Base-by-base conservation (phyloP, 1,284 basidiomycete species). In the Moesziomyces parantarcticus region DNA sequence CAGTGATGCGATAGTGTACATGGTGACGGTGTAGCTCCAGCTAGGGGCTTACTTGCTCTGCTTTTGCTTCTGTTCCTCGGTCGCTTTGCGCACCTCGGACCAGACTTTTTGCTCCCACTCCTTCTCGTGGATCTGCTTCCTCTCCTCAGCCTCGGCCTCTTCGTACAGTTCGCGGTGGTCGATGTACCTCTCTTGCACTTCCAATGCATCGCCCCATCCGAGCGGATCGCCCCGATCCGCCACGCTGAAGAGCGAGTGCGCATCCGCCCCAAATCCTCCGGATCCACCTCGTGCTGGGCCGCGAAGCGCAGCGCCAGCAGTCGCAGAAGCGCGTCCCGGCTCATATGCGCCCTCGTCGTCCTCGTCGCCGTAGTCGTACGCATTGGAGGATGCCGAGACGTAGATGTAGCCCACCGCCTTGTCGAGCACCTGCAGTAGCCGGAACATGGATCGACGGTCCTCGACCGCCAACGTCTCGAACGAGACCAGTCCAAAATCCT, bases 401-500 rank as follows among this genome's bases (percentile, higher is more conserved):
- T 75, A 81, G 58, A 79, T 71, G 58, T 82, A 83, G 14, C 81
- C 81, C 11, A 77, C 75, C 4, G 81, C 82, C 51, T 80, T 80
- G 62, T 83, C 82, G 14, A 82, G 58, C 9, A 80, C 61, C 25
- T 71, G 71, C 16, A 81, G 47, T 11, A 83, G 64, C 11, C 79
- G 75, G 32, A 78, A 71, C 82, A 83, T 83, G 20, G 74, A 77
- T 8, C 65, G 70, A 44, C 76, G 67, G 55, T 83, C 82, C 47
- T 83, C 82, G 8, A 83, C 79, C 1, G 94, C 95, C 0, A 99
- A 88, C 0, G 97, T 99, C 85, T 99, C 96, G 78, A 99, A 99
- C 0, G 92, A 92, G 25, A 99, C 94, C 13, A 98, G 88, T n/a
- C 90, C 88, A 83, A 91, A 98, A 82, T 98, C 96, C 82, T 98